Percentiles rank a stretch among this genome's conserved stretches.
phyloP scores from a whole-genome alignment of 1,284 basidiomycete genomes.

The Cutaneotrichosporon cyanovorans region DNA sequence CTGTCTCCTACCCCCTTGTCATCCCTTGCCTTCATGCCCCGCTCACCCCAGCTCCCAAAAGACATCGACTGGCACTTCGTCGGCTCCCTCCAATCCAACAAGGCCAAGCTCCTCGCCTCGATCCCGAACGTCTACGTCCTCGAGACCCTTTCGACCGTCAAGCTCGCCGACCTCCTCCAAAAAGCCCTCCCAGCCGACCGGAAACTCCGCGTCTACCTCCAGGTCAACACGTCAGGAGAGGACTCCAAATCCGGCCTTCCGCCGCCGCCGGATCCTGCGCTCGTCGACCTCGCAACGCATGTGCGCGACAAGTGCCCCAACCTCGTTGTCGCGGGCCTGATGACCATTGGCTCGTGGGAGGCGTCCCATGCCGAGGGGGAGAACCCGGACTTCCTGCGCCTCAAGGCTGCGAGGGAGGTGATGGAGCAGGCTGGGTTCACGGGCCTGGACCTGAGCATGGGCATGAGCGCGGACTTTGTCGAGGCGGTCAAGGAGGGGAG shows the following conservation, averaged over 20 bases:
- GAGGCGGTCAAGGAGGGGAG: slow-evolving; percentile 76
- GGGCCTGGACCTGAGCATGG: slow-evolving; percentile 78
- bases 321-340: slow-evolving; percentile 73
- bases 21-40: background rate
- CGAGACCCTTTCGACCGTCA: slow-evolving; percentile 82
- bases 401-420: slow-evolving; percentile 58
- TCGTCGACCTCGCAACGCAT: slow-evolving; percentile 62
- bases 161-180: slow-evolving; percentile 76
- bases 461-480: slow-evolving; percentile 94
- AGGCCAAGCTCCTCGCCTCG: slow-evolving; percentile 77
- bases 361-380: slow-evolving; percentile 58
- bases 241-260: slow-evolving; percentile 78
- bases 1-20: background rate
- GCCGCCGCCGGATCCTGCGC: slow-evolving; percentile 57
- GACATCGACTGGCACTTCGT: slow-evolving; percentile 97
- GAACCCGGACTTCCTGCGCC: slow-evolving; percentile 74
- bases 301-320: slow-evolving; percentile 66
- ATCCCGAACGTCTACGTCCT: slow-evolving; percentile 83
- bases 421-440: slow-evolving; percentile 39
- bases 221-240: slow-evolving; percentile 93
- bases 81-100: slow-evolving; percentile 89
- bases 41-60: slow-evolving; percentile 56
- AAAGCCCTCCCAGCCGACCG: slow-evolving; percentile 54
- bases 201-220: slow-evolving; percentile 68
- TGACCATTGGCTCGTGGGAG: slow-evolving; percentile 88